Conservation (phyloP, 1,139 yeast species). For the Suhomyces chickasaworum region DNA sequence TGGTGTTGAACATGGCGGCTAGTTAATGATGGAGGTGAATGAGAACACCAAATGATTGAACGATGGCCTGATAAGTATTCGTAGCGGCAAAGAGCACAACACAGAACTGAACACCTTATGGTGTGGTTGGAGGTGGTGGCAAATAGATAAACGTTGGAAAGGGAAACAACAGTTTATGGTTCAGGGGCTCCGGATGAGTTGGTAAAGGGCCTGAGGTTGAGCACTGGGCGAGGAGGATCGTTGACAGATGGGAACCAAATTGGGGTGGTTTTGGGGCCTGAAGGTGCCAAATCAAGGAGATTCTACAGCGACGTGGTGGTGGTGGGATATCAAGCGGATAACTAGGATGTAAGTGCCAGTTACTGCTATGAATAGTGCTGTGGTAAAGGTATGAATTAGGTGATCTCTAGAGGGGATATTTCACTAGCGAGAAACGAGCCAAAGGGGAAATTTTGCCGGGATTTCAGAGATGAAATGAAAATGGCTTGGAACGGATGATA, state of each 20-base stretch:
- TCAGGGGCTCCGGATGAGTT: neutral
- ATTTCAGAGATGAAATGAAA: neutral
- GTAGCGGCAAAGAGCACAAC: neutral
- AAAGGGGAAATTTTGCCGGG: slow-evolving; percentile 1
- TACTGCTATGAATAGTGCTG: neutral
- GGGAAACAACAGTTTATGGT: neutral
- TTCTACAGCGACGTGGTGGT: neutral
- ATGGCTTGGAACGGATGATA: neutral
- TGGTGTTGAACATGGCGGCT: slow-evolving; percentile 21
- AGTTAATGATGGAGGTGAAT: neutral
- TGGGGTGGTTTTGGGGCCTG: neutral
- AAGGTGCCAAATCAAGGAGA: neutral
- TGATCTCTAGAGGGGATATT: slow-evolving; percentile 5
- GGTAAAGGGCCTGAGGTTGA: neutral
- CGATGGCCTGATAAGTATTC: neutral
- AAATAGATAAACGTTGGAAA: neutral
- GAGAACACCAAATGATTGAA: neutral
- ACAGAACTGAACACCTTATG: neutral
- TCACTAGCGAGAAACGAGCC: slow-evolving; percentile 2
- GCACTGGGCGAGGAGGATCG: neutral
- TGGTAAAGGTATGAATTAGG: neutral
- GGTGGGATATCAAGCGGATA: neutral
- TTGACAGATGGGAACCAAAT: neutral
- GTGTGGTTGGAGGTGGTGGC: neutral
- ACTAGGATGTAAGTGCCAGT: neutral